These are phyloP conservation scores for Sporothrix pallida DNA, from an alignment of 2,329 filamentous ascomycete genomes.

Conservation along the genomic window DNA sequence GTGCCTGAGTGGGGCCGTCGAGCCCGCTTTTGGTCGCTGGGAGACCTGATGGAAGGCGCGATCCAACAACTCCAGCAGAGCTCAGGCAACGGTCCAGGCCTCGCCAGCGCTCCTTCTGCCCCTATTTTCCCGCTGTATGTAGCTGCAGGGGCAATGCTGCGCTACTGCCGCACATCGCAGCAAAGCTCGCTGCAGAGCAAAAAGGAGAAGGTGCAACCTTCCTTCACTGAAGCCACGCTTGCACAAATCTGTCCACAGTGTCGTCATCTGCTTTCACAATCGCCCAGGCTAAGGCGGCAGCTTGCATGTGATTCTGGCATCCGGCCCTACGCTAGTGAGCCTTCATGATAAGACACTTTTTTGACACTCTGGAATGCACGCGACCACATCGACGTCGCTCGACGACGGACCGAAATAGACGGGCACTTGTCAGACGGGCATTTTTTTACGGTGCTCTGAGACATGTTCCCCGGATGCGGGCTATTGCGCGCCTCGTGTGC, in stretches of 20 bases:
- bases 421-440: conserved; percentile 23
- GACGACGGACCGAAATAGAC: conserved; percentile 17
- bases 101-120: neutral
- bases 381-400: neutral
- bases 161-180: neutral
- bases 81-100: neutral
- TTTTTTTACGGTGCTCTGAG: neutral
- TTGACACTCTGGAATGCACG: conserved; percentile 16
- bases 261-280: conserved; percentile 29
- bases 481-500: neutral
- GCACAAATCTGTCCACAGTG: conserved; percentile 25
- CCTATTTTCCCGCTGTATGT: neutral
- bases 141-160: neutral
- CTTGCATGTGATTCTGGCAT: conserved; percentile 30
- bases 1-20: neutral
- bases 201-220: neutral
- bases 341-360: conserved; percentile 20
- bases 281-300: conserved; percentile 1
- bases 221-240: conserved; percentile 14
- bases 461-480: conserved; percentile 22
- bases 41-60: conserved; percentile 15
- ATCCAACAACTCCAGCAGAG: neutral
- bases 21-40: conserved; percentile 27
- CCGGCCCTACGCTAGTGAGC: conserved; percentile 4
- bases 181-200: neutral